Percentiles rank a stretch among this genome's conserved stretches.
Conservation (phyloP, 2,329 filamentous ascomycete species). For the Tolypocladium amazonense region DNA sequence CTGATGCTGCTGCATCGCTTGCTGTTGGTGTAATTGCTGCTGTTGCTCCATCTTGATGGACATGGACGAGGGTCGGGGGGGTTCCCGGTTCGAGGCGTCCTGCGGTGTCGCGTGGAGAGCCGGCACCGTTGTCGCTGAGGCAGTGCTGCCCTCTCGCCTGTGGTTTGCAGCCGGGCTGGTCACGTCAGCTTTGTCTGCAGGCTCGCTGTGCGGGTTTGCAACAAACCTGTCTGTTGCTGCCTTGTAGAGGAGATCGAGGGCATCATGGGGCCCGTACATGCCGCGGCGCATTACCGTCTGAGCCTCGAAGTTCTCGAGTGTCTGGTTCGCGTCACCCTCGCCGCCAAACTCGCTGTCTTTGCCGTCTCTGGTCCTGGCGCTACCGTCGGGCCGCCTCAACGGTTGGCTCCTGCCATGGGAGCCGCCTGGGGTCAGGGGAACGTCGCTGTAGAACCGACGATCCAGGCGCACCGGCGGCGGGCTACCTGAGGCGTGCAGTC, state of each 20-base stretch:
- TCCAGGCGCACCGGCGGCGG: conserved; percentile 29
- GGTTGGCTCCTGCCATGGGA: conserved; percentile 56
- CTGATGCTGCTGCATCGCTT: background rate
- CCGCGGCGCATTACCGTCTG: conserved; percentile 56
- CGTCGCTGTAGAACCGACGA: conserved; percentile 35
- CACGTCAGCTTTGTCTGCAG: conserved; percentile 4
- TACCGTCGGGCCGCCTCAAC: conserved; percentile 48
- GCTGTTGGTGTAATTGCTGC: background rate
- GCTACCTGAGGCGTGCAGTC: conserved; percentile 38
- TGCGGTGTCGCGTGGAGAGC: conserved; percentile 8
- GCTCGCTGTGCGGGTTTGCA: conserved; percentile 10
- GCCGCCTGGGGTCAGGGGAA: conserved; percentile 54
- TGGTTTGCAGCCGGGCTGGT: conserved; percentile 14
- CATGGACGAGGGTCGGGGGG: conserved; percentile 5
- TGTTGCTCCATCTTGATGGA: conserved; percentile 5
- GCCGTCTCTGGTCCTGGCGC: conserved; percentile 11
- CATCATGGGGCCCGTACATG: conserved; percentile 87
- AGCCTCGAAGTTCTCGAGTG: conserved; percentile 54
- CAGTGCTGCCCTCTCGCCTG: conserved; percentile 19
- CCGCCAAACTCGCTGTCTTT: conserved; percentile 24
- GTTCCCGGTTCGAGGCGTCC: conserved; percentile 1
- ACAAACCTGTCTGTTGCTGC: conserved; percentile 58
- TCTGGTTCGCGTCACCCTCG: conserved; percentile 47
- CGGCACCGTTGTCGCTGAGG: conserved; percentile 10
- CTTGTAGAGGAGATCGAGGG: conserved; percentile 82